Base-by-base conservation (phyloP, 805 yeast species). In the Candida cerambycidarum region DNA sequence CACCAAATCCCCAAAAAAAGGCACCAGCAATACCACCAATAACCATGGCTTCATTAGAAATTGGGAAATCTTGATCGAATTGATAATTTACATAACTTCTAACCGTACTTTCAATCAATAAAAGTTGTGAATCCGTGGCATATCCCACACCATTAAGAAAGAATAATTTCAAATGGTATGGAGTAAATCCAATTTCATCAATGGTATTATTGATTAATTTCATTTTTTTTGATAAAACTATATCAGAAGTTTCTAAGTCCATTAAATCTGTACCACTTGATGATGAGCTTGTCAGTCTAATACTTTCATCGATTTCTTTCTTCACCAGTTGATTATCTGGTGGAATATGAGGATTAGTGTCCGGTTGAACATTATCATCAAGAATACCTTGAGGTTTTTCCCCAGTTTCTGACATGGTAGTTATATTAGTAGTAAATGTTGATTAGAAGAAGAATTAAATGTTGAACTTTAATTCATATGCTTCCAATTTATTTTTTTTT, bases 1-100 rank as follows among this genome's bases (percentile, higher is more conserved):
- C 79, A 38, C 71, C 65, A 44, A 76, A 66, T 7, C 83, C 83
- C 80, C 82, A 78, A 46, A 75, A 59, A n/a, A 75, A 43, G 1
- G 80, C 76, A 16, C 85, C 85, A 31, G 58, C 52, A 21, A 79
- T 64, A 51, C 79, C 62, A 14, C 82, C 83, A 12, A 52, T 53
- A 30, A 61, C 63, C 39, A 60, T 53, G 13, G 60, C 47, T 33
- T 55, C 62, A 35, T 59, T 55, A n/a, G 59, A 50, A 2, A 54
- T 47, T 2, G 66, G 62, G 42, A 48, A 61, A 7, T 34, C 37
- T 30, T 56, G 48, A 17, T 55, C 56, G 50, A 59, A 60, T 43
- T 61, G 66, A 34, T 54, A 55, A 43, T 61, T 60, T 14, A 60
- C 55, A 40, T 45, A 58, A 4, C 53, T 47, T 42, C 59, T 50